Evolutionary conservation across 2,329 filamentous ascomycete species (phyloP), one percentile per base, ranked within the genome.

Genomic region (Exophiala lecanii-corni): DNA sequence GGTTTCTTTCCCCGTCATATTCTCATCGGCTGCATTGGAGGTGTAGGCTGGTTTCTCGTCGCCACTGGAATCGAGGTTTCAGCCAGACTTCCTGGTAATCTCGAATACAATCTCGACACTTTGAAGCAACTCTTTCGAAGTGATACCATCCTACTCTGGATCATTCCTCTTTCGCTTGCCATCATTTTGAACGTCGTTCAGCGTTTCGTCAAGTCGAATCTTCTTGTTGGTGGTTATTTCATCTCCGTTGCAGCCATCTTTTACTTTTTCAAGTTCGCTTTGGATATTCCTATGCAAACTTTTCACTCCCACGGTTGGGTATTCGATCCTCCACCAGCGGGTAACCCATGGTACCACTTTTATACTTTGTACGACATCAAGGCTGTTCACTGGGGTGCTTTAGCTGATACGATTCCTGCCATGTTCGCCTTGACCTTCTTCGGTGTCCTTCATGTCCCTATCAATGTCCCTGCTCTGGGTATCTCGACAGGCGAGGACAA

Each of bases 391-490:
- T 95, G 87, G 85, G 74, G 76, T 33, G 92, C 91, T 2, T 76
- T 98, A 36, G 68, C 74, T n/a, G 82, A 89, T 57, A 89, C 85
- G 1, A 75, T 96, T 20, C 92, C 92, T 1, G 89, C 92, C 20
- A 97, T 98, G 86, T 81, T 98, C 57, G 92, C 92, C 0, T 70
- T 98, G 48, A 97, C 92, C 0, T 98, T 98, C 70, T 98, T 98
- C 58, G 92, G 92, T 39, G 84, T 98, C 43, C 76, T 98, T 2
- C 92, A 98, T 61, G 92, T 98, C 2, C 92, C 92, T 0, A 98
- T 98, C 67, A 98, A 98, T 58, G 89, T 98, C 3, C 92, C 92
- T 2, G 92, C 92, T 2, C 70, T 98, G 45, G 92, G 88, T 0
- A 83, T 95, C 36, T 89, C 88, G 21, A 87, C 86, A 3, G 88